Evolutionary conservation across 805 yeast species (phyloP), one percentile per base, ranked within the genome.

Genomic region (Candida orba): DNA sequence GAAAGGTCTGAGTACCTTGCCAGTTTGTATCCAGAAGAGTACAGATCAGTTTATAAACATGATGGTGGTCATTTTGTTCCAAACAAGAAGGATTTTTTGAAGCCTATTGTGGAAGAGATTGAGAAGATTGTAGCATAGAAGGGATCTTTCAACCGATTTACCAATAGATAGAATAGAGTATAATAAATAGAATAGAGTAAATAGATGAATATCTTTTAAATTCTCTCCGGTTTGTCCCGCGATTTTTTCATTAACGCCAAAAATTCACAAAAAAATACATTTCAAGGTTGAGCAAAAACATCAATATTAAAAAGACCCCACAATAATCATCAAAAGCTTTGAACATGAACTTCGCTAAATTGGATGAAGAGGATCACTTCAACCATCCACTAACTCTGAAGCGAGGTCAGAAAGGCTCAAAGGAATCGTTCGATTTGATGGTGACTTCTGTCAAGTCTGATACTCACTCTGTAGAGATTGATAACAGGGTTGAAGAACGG

Each of bases 11-110:
- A 76, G 65, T 70, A 71, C 22, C 67, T 93, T 35, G 78, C 73
- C 45, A 72, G 75, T 15, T 63, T 73, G 33, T 76, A 82, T 41
- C 74, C 75, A 41, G 73, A 65, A 18, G 65, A 60, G 10, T 58
- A 63, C 22, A 66, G 84, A 6, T 69, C 64, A 5, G 56, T 67
- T 13, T 66, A 83, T 46, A 82, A 76, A 50, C 99, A 91, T 57
- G 97, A 97, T 9, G 98, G 99, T 48, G 97, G 98, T 2, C 99
- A 91, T 59, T 89, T 84, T 66, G 96, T 91, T 38, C 99, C 98
- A 25, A 88, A 87, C 64, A 82, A 89, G 40, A 85, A 84, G 62
- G 76, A 73, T 44, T 62, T 69, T 53, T 54, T 68, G 41, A 66
- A 63, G 49, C 72, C 73, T 2, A 54, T 69, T 12, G 72, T 69